phyloP scores from a whole-genome alignment of 140 eudicot species.

The Erigeron philadelphicus region DNA sequence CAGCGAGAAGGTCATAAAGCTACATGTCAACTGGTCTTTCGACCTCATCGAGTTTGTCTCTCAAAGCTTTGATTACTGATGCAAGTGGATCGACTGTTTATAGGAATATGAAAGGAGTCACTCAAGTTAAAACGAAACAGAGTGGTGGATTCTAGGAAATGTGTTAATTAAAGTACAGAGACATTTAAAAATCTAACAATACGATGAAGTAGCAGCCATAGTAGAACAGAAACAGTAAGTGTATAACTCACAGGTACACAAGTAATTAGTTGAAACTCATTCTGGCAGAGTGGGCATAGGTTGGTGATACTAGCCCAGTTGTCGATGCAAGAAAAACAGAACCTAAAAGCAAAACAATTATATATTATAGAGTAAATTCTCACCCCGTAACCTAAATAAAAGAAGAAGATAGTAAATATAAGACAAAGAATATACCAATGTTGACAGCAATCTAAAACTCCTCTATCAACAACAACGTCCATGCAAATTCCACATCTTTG shows the following conservation, averaged over 20 bases:
- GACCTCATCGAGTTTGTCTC: slow-evolving; percentile 5
- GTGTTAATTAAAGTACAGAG: slow-evolving; percentile 5
- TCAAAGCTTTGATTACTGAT: slow-evolving; percentile 3
- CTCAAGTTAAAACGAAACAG: slow-evolving; percentile 12
- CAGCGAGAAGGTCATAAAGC: background rate
- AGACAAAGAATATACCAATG: slow-evolving; percentile 55
- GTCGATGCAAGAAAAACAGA: slow-evolving; percentile 93
- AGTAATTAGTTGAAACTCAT: slow-evolving; percentile 86
- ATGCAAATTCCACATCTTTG: slow-evolving; percentile 95
- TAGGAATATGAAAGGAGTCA: slow-evolving; percentile 16
- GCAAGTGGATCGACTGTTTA: slow-evolving; percentile 7
- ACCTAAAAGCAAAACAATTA: slow-evolving; percentile 51
- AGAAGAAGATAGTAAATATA: background rate
- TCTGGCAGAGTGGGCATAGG: slow-evolving; percentile 96
- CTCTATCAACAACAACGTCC: slow-evolving; percentile 85
- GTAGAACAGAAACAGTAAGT: slow-evolving; percentile 13
- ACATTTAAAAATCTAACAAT: background rate
- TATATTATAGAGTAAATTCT: slow-evolving; percentile 2
- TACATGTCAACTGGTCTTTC: slow-evolving; percentile 14
- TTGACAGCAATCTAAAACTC: slow-evolving; percentile 94
- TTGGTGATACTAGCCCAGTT: slow-evolving; percentile 96
- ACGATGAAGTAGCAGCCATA: background rate
- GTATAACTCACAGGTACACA: slow-evolving; percentile 89
- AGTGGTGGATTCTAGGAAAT: background rate
- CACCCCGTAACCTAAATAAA: background rate